A percentile compares a stretch with the other conserved stretches of the same genome.
Conservation (phyloP, 208 protist genomes). For the Leishmania aethiopica region DNA sequence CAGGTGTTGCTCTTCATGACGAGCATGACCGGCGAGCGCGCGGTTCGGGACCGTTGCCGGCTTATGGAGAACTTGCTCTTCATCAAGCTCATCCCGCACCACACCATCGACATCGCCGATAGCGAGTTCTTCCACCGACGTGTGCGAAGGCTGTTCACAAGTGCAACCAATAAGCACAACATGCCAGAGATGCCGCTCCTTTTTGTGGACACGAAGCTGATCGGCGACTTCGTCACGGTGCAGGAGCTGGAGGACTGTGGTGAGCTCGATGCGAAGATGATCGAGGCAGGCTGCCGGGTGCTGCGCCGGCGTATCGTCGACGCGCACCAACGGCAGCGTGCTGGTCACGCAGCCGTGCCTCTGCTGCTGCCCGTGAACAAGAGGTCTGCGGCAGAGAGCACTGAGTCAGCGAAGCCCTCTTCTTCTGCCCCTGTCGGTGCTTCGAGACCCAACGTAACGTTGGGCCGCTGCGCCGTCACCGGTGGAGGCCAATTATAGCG, state of each 20-base stretch:
- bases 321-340: neutral
- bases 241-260: slow-evolving; percentile 80
- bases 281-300: slow-evolving; percentile 35
- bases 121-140: slow-evolving; percentile 54
- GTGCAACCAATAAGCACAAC: slow-evolving; percentile 24
- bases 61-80: slow-evolving; percentile 63
- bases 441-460: neutral
- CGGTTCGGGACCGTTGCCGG: slow-evolving; percentile 55
- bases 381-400: neutral
- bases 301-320: slow-evolving; percentile 22
- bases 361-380: slow-evolving; percentile 15
- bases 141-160: slow-evolving; percentile 40
- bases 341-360: slow-evolving; percentile 3
- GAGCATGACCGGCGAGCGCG: slow-evolving; percentile 66
- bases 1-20: slow-evolving; percentile 73
- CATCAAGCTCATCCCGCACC: slow-evolving; percentile 68
- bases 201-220: slow-evolving; percentile 58
- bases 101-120: slow-evolving; percentile 70
- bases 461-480: neutral
- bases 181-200: slow-evolving; percentile 52
- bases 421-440: neutral
- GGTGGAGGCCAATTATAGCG: neutral
- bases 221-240: slow-evolving; percentile 57
- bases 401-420: neutral
- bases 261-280: slow-evolving; percentile 47